Evolutionary conservation across 192 early-diverging fungal species (phyloP).

Genomic region (Powellomyces hirtus): DNA sequence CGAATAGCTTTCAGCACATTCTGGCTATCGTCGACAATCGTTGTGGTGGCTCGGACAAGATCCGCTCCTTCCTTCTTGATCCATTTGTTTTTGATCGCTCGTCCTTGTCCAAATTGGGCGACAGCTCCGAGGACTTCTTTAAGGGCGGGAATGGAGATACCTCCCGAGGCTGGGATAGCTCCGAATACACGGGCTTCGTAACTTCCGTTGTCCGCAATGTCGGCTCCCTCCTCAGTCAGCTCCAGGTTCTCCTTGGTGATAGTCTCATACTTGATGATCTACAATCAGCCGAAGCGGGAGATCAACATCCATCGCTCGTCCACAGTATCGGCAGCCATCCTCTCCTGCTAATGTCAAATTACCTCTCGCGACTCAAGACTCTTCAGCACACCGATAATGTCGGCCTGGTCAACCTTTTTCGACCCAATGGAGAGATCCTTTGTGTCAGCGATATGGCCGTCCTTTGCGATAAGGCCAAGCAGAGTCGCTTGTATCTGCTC

Average conservation of each 20-base stretch:
- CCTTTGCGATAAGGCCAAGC: constrained; percentile 66
- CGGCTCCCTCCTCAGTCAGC: constrained; percentile 85
- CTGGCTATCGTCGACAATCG: constrained; percentile 82
- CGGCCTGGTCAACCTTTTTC: constrained; percentile 60
- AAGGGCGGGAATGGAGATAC: constrained; percentile 82
- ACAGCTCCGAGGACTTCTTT: constrained; percentile 37
- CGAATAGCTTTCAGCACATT: constrained; percentile 69
- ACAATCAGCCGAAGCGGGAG: background rate
- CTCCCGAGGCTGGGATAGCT: constrained; percentile 73
- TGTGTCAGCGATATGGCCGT: constrained; percentile 70
- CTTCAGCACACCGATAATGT: constrained; percentile 81
- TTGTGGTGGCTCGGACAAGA: constrained; percentile 66
- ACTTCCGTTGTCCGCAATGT: constrained; percentile 81
- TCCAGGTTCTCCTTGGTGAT: constrained; percentile 79
- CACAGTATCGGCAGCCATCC: background rate
- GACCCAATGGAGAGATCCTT: constrained; percentile 59
- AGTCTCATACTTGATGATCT: constrained; percentile 80
- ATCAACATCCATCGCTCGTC: background rate
- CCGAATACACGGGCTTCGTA: constrained; percentile 93
- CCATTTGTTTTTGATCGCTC: constrained; percentile 98
- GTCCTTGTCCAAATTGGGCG: constrained; percentile 79
- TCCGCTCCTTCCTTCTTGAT: constrained; percentile 74
- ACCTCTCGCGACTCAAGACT: constrained; percentile 83
- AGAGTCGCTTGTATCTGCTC: constrained; percentile 30
- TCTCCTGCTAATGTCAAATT: constrained; percentile 15